Evolutionary conservation across 2,329 filamentous ascomycete genomes (phyloP), one percentile per base, ranked within the genome.

Genomic region (Septoria linicola): DNA sequence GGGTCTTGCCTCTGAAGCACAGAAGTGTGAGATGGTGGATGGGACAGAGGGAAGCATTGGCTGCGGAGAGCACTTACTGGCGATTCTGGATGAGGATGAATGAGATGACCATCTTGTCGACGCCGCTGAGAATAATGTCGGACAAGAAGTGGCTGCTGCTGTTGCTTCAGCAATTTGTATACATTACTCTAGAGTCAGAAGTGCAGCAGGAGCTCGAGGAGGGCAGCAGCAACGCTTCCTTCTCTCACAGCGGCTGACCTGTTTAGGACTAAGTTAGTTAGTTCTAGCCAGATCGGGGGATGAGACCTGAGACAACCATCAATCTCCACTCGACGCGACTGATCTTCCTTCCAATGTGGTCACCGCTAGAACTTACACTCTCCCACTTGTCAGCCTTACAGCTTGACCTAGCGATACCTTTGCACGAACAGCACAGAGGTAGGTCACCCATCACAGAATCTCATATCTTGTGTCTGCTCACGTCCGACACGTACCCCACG

Each of bases 11-110:
- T 81, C 92, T 96, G 56, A 7, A 14, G 11, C 42, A 58, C 60
- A 60, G 54, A 41, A 20, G 40, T 43, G 32, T 40, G 32, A 61
- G 45, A 61, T 59, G 42, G 44, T 37, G 10, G 30, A 19, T 19
- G 36, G 16, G 27, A 41, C 36, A 13, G 35, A 35, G 34, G 49
- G 43, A 27, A 14, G 30, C 21, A 23, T 16, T 23, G 23, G 49
- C 45, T n/a, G 2, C 10, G 23, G 32, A 10, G 5, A 11, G 16
- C 27, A 45, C 39, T 43, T 72, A 92, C 88, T 95, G 89, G 62
- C 89, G 83, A 70, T 95, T 95, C 68, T 95, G 89, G 49, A 95
- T 91, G 59, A 95, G 77, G 60, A 95, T 92, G 67, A 95, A 95
- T 47, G 89, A 95, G 63, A 95, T 81, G 70, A 93, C 75, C 75